Evolutionary conservation across 2,329 filamentous ascomycete genomes (phyloP).

Genomic region (Penicillium hordei): DNA sequence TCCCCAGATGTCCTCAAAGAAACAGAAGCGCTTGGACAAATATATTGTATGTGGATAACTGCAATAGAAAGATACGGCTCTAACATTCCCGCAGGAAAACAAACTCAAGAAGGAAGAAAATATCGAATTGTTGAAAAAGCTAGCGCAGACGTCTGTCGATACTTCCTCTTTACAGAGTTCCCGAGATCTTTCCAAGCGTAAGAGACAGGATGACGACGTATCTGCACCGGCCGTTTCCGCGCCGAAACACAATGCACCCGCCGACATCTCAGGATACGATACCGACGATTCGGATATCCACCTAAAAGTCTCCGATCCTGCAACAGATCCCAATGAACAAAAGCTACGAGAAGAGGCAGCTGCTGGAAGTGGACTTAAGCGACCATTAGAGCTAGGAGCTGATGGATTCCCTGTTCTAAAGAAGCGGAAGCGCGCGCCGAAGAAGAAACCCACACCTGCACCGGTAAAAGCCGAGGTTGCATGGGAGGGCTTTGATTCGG

Average conservation of each 20-base stretch:
- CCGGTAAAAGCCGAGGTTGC: constrained; percentile 39
- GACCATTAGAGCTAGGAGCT: constrained; percentile 77
- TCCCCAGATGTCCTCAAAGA: constrained; percentile 61
- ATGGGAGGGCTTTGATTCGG: constrained; percentile 49
- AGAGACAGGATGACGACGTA: constrained; percentile 60
- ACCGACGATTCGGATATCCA: constrained; percentile 36
- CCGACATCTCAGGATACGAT: constrained; percentile 37
- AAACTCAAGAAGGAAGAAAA: constrained; percentile 96
- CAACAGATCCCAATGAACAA: constrained; percentile 31
- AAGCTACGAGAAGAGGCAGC: constrained; percentile 50
- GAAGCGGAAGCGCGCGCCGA: constrained; percentile 72
- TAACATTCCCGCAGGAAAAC: constrained; percentile 60
- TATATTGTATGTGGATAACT: constrained; percentile 55
- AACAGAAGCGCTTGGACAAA: constrained; percentile 67
- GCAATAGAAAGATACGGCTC: constrained; percentile 1
- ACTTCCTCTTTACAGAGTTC: constrained; percentile 78
- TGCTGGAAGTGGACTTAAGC: constrained; percentile 76
- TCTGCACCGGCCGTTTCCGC: constrained; percentile 12
- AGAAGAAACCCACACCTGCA: constrained; percentile 35
- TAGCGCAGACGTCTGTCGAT: constrained; percentile 76
- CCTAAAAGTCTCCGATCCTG: constrained; percentile 23
- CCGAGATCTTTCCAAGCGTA: constrained; percentile 68
- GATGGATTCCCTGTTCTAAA: constrained; percentile 78
- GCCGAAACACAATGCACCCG: constrained; percentile 24
- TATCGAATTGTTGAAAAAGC: constrained; percentile 75